Percentiles rank a stretch among this genome's conserved stretches.
Conservation (phyloP, 2,329 filamentous ascomycete genomes). For the Hypomyces perniciosus region DNA sequence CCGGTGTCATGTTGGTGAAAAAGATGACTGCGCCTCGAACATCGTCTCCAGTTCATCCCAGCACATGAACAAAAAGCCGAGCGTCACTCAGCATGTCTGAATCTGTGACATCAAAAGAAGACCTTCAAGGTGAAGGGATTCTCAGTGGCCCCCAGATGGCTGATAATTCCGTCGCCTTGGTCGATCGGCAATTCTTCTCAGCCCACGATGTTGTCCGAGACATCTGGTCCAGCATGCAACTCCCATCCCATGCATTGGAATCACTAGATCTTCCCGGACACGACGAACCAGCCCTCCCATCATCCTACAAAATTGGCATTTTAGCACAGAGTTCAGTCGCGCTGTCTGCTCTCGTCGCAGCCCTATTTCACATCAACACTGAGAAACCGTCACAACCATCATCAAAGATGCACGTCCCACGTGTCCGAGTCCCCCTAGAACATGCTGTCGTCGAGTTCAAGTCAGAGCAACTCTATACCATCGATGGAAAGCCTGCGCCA, state of each 20-base stretch:
- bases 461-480: conserved; percentile 43
- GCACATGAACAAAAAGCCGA: no score
- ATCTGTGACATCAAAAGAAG: no score
- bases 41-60: no score
- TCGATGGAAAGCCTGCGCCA: conserved; percentile 31
- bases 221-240: conserved; percentile 12
- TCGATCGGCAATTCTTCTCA: conserved; percentile 10
- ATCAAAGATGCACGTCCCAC: conserved; percentile 20
- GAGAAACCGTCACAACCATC: conserved; percentile 14
- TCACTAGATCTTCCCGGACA: conserved; percentile 14
- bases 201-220: conserved; percentile 13
- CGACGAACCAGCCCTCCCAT: conserved; percentile 30
- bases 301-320: conserved; percentile 48
- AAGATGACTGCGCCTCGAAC: no score
- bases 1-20: no score
- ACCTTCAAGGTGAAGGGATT: not conserved
- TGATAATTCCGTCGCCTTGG: not conserved
- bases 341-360: conserved; percentile 43
- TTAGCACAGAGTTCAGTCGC: conserved; percentile 48
- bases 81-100: no score
- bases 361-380: conserved; percentile 34
- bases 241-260: conserved; percentile 11
- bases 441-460: conserved; percentile 48
- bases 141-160: not conserved
- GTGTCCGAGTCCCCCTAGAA: conserved; percentile 36